A percentile compares a stretch with the other conserved stretches of the same genome.
Conservation (phyloP, 2,329 filamentous ascomycete genomes). For the Venturia pyrina region DNA sequence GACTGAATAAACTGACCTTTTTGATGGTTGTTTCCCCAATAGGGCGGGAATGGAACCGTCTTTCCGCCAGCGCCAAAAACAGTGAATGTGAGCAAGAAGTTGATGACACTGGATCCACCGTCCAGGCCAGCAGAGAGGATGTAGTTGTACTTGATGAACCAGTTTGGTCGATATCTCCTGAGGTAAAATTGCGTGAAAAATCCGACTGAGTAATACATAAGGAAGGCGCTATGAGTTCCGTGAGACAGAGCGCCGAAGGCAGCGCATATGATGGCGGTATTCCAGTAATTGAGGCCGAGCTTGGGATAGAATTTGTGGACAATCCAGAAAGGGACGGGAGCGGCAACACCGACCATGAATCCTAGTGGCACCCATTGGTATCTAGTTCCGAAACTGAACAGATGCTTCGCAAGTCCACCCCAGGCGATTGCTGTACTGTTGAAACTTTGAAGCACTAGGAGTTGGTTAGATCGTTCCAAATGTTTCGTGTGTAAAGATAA, state of each 20-base stretch:
- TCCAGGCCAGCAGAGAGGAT: constrained; percentile 31
- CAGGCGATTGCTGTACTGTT: constrained; percentile 25
- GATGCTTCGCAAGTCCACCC: constrained; percentile 15
- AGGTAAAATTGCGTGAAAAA: constrained; percentile 28
- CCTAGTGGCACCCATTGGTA: constrained; percentile 30
- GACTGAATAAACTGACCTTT: not conserved
- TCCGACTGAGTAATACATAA: constrained; percentile 25
- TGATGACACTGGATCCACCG: constrained; percentile 29
- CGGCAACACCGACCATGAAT: constrained; percentile 29
- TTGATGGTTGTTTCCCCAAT: constrained; percentile 26
- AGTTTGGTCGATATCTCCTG: constrained; percentile 24
- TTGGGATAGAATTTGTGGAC: constrained; percentile 20
- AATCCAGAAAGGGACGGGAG: constrained; percentile 25
- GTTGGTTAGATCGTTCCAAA: not conserved
- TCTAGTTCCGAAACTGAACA: constrained; percentile 25
- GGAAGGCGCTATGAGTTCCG: constrained; percentile 31
- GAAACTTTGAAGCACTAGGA: constrained; percentile 29
- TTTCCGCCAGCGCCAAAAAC: constrained; percentile 29
- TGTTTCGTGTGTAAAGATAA: not conserved
- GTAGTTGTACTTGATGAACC: constrained; percentile 35
- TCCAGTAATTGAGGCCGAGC: constrained; percentile 22
- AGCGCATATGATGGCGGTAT: constrained; percentile 34
- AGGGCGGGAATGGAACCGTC: constrained; percentile 24
- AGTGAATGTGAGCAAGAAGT: constrained; percentile 34
- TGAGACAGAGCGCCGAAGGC: constrained; percentile 34